These are phyloP conservation scores for Postia placenta DNA, from an alignment of 768 basidiomycete species.

Conservation along the genomic window DNA sequence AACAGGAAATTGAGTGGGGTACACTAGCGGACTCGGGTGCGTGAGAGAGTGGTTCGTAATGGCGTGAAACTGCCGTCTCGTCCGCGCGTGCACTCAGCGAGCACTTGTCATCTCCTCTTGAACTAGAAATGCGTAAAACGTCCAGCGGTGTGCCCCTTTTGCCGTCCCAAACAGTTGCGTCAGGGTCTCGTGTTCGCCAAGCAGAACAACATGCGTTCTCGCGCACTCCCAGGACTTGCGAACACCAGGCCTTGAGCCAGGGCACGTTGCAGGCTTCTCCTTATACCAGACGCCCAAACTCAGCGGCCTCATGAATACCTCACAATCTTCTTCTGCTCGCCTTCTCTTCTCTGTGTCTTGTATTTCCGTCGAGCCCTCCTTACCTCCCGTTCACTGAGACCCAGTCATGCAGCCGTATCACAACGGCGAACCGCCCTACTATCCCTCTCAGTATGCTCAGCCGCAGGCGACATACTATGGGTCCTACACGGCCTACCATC, in stretches of 20 bases:
- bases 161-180: no score
- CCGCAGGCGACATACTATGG: constrained; percentile 3
- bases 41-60: constrained; percentile 8
- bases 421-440: constrained; percentile 13
- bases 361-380: no score
- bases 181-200: not conserved
- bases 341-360: not conserved
- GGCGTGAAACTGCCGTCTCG: not conserved
- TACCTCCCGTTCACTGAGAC: no score
- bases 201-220: constrained; percentile 6
- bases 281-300: constrained; percentile 19
- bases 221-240: not conserved
- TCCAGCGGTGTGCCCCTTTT: no score
- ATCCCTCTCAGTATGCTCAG: constrained; percentile 13
- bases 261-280: constrained; percentile 26
- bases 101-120: no score
- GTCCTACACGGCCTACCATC: constrained; percentile 13
- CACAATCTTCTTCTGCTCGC: not conserved
- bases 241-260: not conserved
- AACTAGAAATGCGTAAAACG: no score
- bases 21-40: not conserved
- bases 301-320: constrained; percentile 6
- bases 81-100: no score
- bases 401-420: constrained; percentile 18
- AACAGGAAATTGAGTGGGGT: not conserved